Percentiles rank a stretch among this genome's conserved stretches.
phyloP scores from a whole-genome alignment of 1,284 basidiomycete species.

The Rhodotorula mucilaginosa region DNA sequence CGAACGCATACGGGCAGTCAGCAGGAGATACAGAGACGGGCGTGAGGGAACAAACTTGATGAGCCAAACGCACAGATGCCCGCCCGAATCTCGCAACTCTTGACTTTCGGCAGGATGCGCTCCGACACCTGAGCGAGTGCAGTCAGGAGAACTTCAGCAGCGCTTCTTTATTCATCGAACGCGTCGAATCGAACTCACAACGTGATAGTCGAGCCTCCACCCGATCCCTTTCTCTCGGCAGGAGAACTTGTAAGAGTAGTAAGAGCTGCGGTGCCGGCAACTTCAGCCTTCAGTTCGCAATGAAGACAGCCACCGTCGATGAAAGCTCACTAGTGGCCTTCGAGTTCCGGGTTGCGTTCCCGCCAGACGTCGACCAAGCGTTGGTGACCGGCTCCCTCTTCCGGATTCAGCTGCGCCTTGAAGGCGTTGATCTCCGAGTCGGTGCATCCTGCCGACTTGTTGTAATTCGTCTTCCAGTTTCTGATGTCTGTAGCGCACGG shows the following conservation, averaged over 20 bases:
- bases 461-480: conserved; percentile 51
- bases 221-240: conserved; percentile 76
- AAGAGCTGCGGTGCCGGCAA: conserved; percentile 46
- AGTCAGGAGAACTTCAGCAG: background rate
- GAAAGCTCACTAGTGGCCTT: conserved; percentile 56
- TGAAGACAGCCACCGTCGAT: conserved; percentile 49
- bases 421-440: conserved; percentile 61
- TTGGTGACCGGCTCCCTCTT: conserved; percentile 40
- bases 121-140: conserved; percentile 35
- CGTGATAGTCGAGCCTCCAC: conserved; percentile 76
- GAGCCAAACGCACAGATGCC: conserved; percentile 28
- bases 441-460: conserved; percentile 63
- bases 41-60: too few species aligned
- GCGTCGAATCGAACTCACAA: conserved; percentile 55
- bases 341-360: conserved; percentile 62
- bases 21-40: too few species aligned
- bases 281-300: background rate
- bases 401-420: conserved; percentile 46
- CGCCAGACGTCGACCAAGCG: conserved; percentile 80
- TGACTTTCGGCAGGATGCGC: conserved; percentile 33
- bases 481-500: conserved; percentile 47
- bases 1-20: too few species aligned
- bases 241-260: conserved; percentile 75
- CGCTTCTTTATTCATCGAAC: background rate
- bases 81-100: conserved; percentile 43